These are phyloP conservation scores for Exophiala sp. DNA, from an alignment of 2,329 filamentous ascomycete genomes.

Conservation along the genomic window DNA sequence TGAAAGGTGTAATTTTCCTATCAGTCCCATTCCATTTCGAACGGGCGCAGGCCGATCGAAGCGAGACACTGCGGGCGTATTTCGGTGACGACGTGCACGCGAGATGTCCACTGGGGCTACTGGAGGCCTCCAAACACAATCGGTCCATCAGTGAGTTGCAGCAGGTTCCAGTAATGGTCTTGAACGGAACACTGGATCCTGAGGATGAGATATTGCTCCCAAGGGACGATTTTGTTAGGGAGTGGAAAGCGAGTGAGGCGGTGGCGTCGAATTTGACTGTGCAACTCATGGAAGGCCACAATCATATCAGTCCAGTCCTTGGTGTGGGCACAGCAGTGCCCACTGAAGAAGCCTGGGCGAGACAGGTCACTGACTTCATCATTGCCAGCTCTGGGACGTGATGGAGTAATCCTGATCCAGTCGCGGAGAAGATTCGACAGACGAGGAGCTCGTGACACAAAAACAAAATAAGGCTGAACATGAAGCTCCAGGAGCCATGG, in stretches of 20 bases:
- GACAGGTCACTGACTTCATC: conserved; percentile 10
- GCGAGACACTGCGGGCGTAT: conserved; percentile 9
- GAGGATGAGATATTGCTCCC: conserved; percentile 19
- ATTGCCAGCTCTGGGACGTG: background rate
- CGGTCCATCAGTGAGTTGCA: conserved; percentile 1
- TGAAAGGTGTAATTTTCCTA: conserved; percentile 1
- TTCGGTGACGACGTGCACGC: conserved; percentile 5
- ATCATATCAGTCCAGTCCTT: conserved; percentile 13
- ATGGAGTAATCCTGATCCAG: too few species aligned
- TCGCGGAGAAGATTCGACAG: too few species aligned
- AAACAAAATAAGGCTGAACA: too few species aligned
- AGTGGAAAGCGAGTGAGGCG: conserved; percentile 8
- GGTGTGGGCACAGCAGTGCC: conserved; percentile 5
- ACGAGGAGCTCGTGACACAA: too few species aligned
- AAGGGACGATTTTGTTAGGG: conserved; percentile 15
- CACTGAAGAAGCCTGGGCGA: conserved; percentile 8
- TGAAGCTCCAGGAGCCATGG: too few species aligned
- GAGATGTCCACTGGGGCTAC: conserved; percentile 9
- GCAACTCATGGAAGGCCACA: conserved; percentile 7
- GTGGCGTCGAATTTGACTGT: conserved; percentile 4
- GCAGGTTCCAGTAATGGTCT: conserved; percentile 6
- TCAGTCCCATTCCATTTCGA: conserved; percentile 15
- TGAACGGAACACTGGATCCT: conserved; percentile 16
- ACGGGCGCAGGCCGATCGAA: background rate
- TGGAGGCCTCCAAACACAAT: conserved; percentile 7